Conservation (phyloP, 2,329 filamentous ascomycete species). For the Fusarium metavorans region DNA sequence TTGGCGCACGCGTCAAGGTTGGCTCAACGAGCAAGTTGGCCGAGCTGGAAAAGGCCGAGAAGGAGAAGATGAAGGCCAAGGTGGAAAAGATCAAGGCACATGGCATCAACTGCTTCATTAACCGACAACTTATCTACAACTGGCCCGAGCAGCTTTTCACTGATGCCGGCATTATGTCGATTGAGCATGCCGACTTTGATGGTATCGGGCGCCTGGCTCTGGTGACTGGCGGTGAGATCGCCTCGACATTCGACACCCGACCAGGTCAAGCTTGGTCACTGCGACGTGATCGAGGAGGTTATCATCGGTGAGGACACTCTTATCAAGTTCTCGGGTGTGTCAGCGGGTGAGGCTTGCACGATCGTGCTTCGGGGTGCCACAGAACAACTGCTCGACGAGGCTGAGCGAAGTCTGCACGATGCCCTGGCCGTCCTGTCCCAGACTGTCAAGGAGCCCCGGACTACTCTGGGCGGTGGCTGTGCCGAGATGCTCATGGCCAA, state of each 20-base stretch:
- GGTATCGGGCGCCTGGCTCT: constrained; percentile 95
- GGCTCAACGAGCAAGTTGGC: constrained; percentile 95
- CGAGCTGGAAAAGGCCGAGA: constrained; percentile 97
- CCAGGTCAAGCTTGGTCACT: constrained; percentile 94
- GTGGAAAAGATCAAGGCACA: constrained; percentile 99
- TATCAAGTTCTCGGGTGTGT: constrained; percentile 97
- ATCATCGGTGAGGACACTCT: constrained; percentile 98
- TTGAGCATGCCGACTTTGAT: constrained; percentile 99
- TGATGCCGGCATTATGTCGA: constrained; percentile 97
- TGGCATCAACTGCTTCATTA: constrained; percentile 99
- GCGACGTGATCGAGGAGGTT: constrained; percentile 95
- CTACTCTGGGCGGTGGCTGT: constrained; percentile 93
- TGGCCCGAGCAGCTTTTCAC: constrained; percentile 99
- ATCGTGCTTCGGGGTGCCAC: constrained; percentile 96
- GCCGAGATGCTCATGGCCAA: constrained; percentile 99
- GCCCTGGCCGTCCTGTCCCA: constrained; percentile 96
- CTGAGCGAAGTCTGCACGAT: constrained; percentile 95
- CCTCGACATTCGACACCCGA: constrained; percentile 97
- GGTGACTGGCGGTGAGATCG: constrained; percentile 96
- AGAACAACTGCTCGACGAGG: constrained; percentile 96
- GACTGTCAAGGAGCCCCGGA: constrained; percentile 93
- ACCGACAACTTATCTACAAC: constrained; percentile 99
- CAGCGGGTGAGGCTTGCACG: constrained; percentile 93
- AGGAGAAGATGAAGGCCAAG: constrained; percentile 99
- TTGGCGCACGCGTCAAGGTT: constrained; percentile 96